Evolutionary conservation across 805 yeast species (phyloP), one percentile per base, ranked within the genome.

Genomic region (Candida easanensis): DNA sequence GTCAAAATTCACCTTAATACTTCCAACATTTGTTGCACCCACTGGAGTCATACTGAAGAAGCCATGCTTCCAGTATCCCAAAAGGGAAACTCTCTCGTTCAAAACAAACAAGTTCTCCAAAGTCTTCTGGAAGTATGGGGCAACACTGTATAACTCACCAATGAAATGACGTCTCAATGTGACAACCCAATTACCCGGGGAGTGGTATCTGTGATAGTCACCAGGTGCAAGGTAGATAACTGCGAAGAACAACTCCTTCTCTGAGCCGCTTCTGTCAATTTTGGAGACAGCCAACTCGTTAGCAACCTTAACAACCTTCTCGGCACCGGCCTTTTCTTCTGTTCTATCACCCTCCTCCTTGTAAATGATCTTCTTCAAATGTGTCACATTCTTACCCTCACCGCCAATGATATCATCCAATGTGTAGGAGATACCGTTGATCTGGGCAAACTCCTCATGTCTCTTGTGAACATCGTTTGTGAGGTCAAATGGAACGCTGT

Each of bases 31-130:
- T 3, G 99, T 93, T 19, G 99, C 99, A 13, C 99, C 99, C 11
- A 93, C 99, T 0, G 99, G 97, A 1, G 96, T 91, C 99, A 93
- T 93, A 51, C 95, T 84, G 69, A 93, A 93, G 57, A 93, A 93
- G 0, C 99, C 99, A 62, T 93, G 77, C 61, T 85, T 87, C 99
- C 99, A 93, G 57, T 88, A 82, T 1, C 99, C 99, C 44, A 93
- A 74, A 38, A 93, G 68, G 0, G 99, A 95, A 3, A 93, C 99
- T 55, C 99, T 77, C 66, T 93, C 99, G 62, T 93, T 93, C 53
- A 93, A 69, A 4, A 91, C 87, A 62, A 93, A 93, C 51, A 93
- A 74, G 31, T 93, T 91, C 41, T 84, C 83, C 45, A 93, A 76
- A 19, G 95, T 81, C 51, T 77, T 79, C 66, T 93, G 99, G 71